Conservation (phyloP, 306 rosid species). For the Morella rubra region DNA sequence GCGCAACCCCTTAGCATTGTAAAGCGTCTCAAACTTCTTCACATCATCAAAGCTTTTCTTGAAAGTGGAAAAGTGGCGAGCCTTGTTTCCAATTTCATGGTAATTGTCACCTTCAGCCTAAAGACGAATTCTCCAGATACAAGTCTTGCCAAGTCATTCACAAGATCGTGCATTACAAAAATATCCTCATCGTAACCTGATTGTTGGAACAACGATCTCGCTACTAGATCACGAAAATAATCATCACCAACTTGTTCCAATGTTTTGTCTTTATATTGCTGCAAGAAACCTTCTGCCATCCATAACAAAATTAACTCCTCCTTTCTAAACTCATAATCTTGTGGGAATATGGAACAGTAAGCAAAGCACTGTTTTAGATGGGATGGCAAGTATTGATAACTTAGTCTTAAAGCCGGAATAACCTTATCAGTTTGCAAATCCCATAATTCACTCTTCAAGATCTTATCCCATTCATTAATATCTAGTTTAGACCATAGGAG, state of each 20-base stretch:
- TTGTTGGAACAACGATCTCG: slow-evolving; percentile 13
- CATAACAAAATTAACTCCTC: slow-evolving; percentile 2
- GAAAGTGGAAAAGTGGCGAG: slow-evolving; percentile 9
- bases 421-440: not conserved
- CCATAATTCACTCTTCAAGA: slow-evolving; percentile 8
- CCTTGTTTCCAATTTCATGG: not conserved
- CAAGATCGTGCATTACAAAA: slow-evolving; percentile 20
- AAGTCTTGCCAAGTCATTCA: not conserved
- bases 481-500: slow-evolving; percentile 1
- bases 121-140: not conserved
- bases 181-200: not conserved
- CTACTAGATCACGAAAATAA: not conserved
- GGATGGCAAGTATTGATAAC: slow-evolving; percentile 22
- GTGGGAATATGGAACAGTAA: slow-evolving; percentile 21
- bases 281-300: slow-evolving; percentile 25
- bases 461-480: not conserved
- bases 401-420: slow-evolving; percentile 17
- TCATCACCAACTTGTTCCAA: slow-evolving; percentile 1
- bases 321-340: not conserved
- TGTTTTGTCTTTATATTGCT: not conserved
- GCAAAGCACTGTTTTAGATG: slow-evolving; percentile 24
- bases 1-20: not conserved
- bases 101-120: not conserved
- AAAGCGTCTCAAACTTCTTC: not conserved
- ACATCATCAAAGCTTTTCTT: not conserved